Percentiles rank a stretch among this genome's conserved stretches.
These are phyloP conservation scores for Stipa capillata DNA, from an alignment of 176 grass and related monocot genomes.

Conservation along the genomic window DNA sequence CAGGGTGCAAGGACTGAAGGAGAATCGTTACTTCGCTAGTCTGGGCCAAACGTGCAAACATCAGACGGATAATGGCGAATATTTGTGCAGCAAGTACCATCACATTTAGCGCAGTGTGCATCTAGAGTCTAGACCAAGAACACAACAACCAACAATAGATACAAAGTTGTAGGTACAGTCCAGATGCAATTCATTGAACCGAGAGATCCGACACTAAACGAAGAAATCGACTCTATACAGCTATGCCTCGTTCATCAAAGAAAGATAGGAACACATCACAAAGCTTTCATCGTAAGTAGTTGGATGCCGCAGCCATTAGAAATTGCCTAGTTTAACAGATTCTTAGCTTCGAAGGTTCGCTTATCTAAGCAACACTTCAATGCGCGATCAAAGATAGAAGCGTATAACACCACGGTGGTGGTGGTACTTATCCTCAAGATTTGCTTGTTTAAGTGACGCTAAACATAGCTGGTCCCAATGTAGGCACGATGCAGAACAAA, in stretches of 20 bases:
- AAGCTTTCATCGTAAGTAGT: too few relatives aligned
- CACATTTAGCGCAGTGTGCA: not conserved
- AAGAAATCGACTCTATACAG: too few relatives aligned
- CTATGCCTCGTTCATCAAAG: too few relatives aligned
- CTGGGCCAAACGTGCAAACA: not conserved
- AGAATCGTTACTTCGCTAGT: not conserved
- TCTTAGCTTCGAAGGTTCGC: not conserved
- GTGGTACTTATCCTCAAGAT: not conserved
- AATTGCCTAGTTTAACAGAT: not conserved
- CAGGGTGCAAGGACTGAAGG: not conserved
- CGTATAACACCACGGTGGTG: not conserved
- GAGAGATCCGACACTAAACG: not conserved
- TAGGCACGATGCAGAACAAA: not conserved
- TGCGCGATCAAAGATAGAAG: not conserved
- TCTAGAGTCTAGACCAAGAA: not conserved
- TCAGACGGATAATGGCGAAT: not conserved
- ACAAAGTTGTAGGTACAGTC: not conserved
- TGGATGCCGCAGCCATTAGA: not conserved
- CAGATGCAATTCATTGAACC: not conserved
- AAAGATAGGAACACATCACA: too few relatives aligned
- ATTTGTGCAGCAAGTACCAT: not conserved
- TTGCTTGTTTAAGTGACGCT: not conserved
- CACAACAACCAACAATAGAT: not conserved
- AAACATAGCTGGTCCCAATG: not conserved
- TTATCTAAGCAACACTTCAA: not conserved